Conservation (phyloP, 331 rosid species). For the Saraca asoca region DNA sequence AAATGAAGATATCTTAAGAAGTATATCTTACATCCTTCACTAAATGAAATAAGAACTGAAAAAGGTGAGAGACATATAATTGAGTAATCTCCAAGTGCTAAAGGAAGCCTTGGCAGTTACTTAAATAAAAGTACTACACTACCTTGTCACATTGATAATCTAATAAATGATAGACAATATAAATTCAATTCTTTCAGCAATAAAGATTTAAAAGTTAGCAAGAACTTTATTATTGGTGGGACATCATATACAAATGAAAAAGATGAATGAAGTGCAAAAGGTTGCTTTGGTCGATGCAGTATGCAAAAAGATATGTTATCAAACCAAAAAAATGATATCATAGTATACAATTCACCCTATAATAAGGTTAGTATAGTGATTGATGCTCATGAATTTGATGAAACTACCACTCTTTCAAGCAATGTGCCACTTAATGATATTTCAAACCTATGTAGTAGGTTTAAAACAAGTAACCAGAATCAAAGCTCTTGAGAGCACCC, state of each 20-base stretch:
- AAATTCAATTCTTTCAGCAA: conserved; percentile 37
- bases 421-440: conserved; percentile 45
- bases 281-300: conserved; percentile 36
- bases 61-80: conserved; percentile 46
- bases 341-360: conserved; percentile 44
- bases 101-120: conserved; percentile 60
- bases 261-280: conserved; percentile 39
- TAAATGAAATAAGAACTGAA: conserved; percentile 53
- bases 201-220: conserved; percentile 24
- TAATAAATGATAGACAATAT: conserved; percentile 32
- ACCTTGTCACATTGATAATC: conserved; percentile 35
- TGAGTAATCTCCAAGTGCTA: conserved; percentile 72
- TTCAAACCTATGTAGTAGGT: conserved; percentile 67
- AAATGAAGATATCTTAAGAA: too few relatives aligned
- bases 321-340: conserved; percentile 39
- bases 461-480: too few relatives aligned
- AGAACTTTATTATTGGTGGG: conserved; percentile 8
- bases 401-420: conserved; percentile 72
- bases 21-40: too few relatives aligned
- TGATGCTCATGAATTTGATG: conserved; percentile 45
- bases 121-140: conserved; percentile 48
- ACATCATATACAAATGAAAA: conserved; percentile 42
- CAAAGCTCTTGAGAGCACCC: too few relatives aligned
- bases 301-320: conserved; percentile 33
- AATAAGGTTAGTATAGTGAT: conserved; percentile 35